Percentiles rank a stretch among this genome's conserved stretches.
phyloP scores from a whole-genome alignment of 768 basidiomycete species.

The Russula vinacea region DNA sequence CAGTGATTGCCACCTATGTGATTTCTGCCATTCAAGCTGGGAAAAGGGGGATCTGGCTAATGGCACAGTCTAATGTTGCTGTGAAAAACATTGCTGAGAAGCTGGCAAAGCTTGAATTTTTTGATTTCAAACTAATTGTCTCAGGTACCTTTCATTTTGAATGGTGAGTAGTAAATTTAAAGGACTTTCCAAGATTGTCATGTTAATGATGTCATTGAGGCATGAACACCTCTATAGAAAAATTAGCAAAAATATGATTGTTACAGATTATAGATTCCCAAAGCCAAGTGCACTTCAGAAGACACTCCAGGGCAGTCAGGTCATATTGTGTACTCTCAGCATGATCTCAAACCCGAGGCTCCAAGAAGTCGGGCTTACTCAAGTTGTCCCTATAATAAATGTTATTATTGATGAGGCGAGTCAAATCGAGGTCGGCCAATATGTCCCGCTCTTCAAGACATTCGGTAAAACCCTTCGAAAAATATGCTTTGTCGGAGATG shows the following conservation, averaged over 20 bases:
- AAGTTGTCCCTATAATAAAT: conserved; percentile 34
- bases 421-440: conserved; percentile 35
- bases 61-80: conserved; percentile 84
- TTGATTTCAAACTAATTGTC: conserved; percentile 65
- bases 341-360: conserved; percentile 58
- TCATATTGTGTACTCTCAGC: conserved; percentile 71
- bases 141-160: conserved; percentile 61
- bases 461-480: conserved; percentile 36
- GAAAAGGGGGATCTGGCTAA: conserved; percentile 61
- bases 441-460: conserved; percentile 34
- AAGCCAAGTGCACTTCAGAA: conserved; percentile 33
- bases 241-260: conserved; percentile 50
- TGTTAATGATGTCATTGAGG: conserved; percentile 43
- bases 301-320: conserved; percentile 43
- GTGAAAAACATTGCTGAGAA: conserved; percentile 90
- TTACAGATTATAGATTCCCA: conserved; percentile 42
- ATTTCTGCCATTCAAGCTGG: conserved; percentile 33
- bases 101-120: conserved; percentile 52
- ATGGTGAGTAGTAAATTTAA: conserved; percentile 48
- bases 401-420: conserved; percentile 41
- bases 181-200: conserved; percentile 2
- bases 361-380: conserved; percentile 30
- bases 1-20: conserved; percentile 38
- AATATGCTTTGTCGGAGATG: conserved; percentile 44
- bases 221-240: conserved; percentile 72